Evolutionary conservation across 371 early-diverging fungal species (phyloP).

Genomic region (Zopfochytrium polystomum): DNA sequence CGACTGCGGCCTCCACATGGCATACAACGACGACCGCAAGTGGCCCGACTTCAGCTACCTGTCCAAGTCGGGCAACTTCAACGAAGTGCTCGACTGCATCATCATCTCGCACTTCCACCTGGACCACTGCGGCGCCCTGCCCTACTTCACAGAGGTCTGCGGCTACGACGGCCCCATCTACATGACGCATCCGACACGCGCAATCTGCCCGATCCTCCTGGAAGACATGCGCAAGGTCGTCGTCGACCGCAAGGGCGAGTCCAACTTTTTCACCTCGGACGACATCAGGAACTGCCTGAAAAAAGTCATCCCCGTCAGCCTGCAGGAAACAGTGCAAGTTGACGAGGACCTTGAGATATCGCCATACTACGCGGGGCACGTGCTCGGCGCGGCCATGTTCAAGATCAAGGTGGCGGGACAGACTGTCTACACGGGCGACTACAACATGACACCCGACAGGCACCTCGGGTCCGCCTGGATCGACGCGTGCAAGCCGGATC

Average conservation of each 20-base stretch:
- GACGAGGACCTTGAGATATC: constrained; percentile 91
- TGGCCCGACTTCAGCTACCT: constrained; percentile 98
- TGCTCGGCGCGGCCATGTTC: constrained; percentile 99
- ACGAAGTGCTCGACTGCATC: constrained; percentile 82
- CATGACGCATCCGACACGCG: constrained; percentile 99
- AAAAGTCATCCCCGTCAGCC: constrained; percentile 81
- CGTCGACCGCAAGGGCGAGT: constrained; percentile 78
- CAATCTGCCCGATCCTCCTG: constrained; percentile 96
- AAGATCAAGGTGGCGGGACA: constrained; percentile 88
- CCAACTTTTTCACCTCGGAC: constrained; percentile 71
- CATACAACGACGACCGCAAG: constrained; percentile 90
- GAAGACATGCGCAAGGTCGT: constrained; percentile 95
- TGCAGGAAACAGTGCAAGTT: constrained; percentile 85
- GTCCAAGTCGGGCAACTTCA: constrained; percentile 72
- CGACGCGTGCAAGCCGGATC: constrained; percentile 83
- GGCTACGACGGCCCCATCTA: constrained; percentile 96
- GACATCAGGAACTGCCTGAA: constrained; percentile 81
- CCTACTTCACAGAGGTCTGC: constrained; percentile 87
- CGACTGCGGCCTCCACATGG: constrained; percentile 96
- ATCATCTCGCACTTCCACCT: constrained; percentile 99
- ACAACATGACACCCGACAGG: constrained; percentile 99
- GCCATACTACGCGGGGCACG: constrained; percentile 99
- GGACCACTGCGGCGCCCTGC: constrained; percentile 99
- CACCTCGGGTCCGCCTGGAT: constrained; percentile 95
- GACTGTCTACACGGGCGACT: constrained; percentile 99